Evolutionary conservation across 441 rosid species (phyloP), one percentile per base, ranked within the genome.

Genomic region (Aleurites moluccanus): DNA sequence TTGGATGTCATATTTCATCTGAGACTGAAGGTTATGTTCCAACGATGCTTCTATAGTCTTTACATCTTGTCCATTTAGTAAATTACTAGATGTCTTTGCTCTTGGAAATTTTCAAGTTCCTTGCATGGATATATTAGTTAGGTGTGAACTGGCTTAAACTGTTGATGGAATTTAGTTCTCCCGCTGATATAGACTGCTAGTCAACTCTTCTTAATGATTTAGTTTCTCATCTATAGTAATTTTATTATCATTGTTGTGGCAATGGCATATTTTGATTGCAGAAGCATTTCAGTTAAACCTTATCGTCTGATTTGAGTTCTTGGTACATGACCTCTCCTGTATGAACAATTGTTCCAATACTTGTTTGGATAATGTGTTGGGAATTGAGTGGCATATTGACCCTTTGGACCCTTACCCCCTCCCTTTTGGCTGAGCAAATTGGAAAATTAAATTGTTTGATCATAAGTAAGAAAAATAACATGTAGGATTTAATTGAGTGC

Each of bases 1-100:
- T 35, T 15, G 35, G 20, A 18, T 55, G 25, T 55, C 23, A 10
- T 73, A 59, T 64, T 49, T 52, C 56, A 53, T 65, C 23, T 27
- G 64, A 55, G 21, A 14, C 35, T 16, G 30, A 57, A 69, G 61
- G 60, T 59, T 69, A 18, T 65, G 20, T 47, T 49, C 21, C 73
- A 64, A 57, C 59, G 63, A 73, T 21, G 66, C 65, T 67, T 63
- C n/a, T 68, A 28, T 61, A 50, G n/a, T 52, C 16, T 66, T 60
- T 10, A 23, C 38, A 35, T 56, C 15, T 18, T 77, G 10, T 47
- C 35, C 42, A 23, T 60, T 59, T 14, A 64, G 35, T 59, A 56
- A 30, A 45, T 38, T 44, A 71, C 53, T 21, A 23, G 21, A 52
- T 9, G 8, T 35, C 69, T 57, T 45, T 30, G 6, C 65, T 60